Conservation (phyloP, 2,329 filamentous ascomycete genomes). For the Aureobasidium namibiae region DNA sequence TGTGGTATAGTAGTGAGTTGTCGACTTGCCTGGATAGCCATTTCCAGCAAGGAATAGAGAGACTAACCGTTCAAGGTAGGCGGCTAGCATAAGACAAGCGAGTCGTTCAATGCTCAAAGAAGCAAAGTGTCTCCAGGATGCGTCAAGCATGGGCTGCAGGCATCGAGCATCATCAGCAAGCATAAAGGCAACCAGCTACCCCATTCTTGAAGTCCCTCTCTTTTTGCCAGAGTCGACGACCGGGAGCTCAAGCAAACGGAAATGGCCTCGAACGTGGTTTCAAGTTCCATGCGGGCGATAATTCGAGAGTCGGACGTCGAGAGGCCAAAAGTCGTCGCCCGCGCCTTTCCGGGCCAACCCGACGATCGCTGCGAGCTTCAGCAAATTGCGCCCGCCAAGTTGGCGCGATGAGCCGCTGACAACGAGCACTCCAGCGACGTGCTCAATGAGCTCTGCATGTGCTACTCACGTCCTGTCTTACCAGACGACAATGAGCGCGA, state of each 20-base stretch:
- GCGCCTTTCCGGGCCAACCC: constrained; percentile 6
- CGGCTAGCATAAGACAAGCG: neutral
- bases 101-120: neutral
- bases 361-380: constrained; percentile 7
- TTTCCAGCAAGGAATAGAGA: neutral
- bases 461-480: neutral
- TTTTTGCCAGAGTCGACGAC: neutral
- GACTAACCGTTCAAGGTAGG: constrained; percentile 1
- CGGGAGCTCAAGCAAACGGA: neutral
- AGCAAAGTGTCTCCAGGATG: constrained; percentile 6
- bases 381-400: constrained; percentile 11
- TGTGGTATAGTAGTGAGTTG: neutral
- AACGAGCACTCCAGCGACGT: neutral
- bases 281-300: neutral
- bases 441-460: neutral
- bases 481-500: neutral
- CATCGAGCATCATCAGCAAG: neutral
- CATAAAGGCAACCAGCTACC: neutral
- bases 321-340: constrained; percentile 4
- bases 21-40: neutral
- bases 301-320: neutral
- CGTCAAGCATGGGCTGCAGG: constrained; percentile 2
- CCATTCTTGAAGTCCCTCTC: neutral
- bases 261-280: neutral
- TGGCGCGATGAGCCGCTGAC: constrained; percentile 3